Base-by-base conservation (phyloP, 2,329 filamentous ascomycete genomes). In the Dothistroma septosporum region DNA sequence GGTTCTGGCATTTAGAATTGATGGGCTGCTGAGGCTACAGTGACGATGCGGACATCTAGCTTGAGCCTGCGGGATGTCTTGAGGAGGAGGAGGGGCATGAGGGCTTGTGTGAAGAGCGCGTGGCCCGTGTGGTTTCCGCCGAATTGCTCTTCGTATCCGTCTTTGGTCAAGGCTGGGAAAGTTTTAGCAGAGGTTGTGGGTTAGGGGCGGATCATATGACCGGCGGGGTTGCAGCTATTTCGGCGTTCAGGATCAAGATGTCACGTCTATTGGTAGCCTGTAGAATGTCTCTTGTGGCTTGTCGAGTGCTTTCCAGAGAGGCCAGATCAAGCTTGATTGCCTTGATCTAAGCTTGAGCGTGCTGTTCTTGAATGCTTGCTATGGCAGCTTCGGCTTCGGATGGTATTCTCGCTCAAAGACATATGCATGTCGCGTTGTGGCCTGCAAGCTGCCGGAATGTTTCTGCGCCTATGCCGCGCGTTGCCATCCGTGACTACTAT, bases 251-350 rank as follows among this genome's bases (percentile, higher is more conserved):
- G 6, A 28, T 28, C 24, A 28, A 28, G 24, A 28, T 28, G 24
- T 28, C 24, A 6, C 2, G 24, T 28, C 24, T 28, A 6, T 28
- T 6, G 24, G 24, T 28, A 28, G 6, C 6, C 24, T 28, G 24
- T 2, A 28, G 24, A 28, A 28, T 28, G 24, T 28, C 24, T 28
- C 24, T 28, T 28, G 24, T 6, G 24, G 24, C 24, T 28, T 28
- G 24, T 3, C 6, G 6, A 28, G 28, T 33, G 4, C 50, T 53
- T 7, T 32, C 1, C 1, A 84, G 77, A 0, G 80, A 82, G 0
- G 76, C 66, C 11, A 84, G 74, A 64, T 84, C 81, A 21, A 82
- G 76, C 4, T 75, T 69, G 8, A 84, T 69, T 62, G 76, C 74
- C 32, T 74, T 72, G 58, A 82, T 76, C 59, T 56, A 55, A 22